Evolutionary conservation across 257 asterid genomes (phyloP).

Genomic region (Anisodus acutangulus): DNA sequence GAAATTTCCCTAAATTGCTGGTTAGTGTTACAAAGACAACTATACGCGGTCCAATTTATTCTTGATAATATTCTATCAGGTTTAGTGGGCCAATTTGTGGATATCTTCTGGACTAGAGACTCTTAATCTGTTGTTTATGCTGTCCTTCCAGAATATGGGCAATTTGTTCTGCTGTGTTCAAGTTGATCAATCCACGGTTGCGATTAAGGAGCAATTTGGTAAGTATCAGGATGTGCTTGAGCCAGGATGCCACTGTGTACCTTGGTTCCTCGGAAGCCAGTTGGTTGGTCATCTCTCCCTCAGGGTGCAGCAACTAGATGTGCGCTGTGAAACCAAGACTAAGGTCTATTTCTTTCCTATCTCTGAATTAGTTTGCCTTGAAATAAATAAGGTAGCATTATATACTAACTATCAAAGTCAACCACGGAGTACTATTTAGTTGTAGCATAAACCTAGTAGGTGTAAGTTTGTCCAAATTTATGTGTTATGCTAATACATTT

Average conservation of each 20-base stretch:
- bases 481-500: slow-evolving; percentile 12
- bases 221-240: slow-evolving; percentile 68
- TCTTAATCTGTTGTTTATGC: slow-evolving; percentile 20
- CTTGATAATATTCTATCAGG: neutral
- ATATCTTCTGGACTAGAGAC: neutral
- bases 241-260: slow-evolving; percentile 80
- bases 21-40: neutral
- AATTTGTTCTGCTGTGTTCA: slow-evolving; percentile 62
- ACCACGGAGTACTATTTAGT: neutral
- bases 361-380: slow-evolving; percentile 21
- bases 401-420: neutral
- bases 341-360: slow-evolving; percentile 48
- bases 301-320: slow-evolving; percentile 79
- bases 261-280: slow-evolving; percentile 74
- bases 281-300: slow-evolving; percentile 79
- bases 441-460: neutral
- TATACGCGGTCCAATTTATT: slow-evolving; percentile 3
- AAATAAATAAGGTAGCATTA: neutral
- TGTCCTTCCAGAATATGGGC: slow-evolving; percentile 59
- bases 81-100: neutral
- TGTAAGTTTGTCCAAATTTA: neutral
- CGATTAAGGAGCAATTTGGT: slow-evolving; percentile 72
- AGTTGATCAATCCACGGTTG: slow-evolving; percentile 82
- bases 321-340: slow-evolving; percentile 78
- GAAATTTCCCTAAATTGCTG: neutral